Evolutionary conservation across 1,284 basidiomycete genomes (phyloP).

Genomic region (Boletus sp.): DNA sequence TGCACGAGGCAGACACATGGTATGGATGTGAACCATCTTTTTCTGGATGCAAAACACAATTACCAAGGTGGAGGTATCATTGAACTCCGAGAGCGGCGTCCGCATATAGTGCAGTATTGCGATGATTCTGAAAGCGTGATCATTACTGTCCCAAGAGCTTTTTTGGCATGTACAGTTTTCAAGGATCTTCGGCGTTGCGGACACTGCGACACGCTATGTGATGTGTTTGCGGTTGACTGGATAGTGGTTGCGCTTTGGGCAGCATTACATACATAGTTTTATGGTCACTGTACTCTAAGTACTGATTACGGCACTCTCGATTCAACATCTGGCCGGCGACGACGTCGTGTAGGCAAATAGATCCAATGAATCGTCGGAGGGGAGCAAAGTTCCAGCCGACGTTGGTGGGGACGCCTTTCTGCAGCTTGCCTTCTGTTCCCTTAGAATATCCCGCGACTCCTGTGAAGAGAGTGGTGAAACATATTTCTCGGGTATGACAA

Average conservation of each 20-base stretch:
- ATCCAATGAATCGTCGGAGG: slow-evolving; percentile 51
- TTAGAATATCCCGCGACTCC: slow-evolving; percentile 9
- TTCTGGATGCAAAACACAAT: neutral
- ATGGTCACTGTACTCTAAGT: neutral
- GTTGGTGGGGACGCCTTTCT: slow-evolving; percentile 10
- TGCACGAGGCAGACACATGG: slow-evolving; percentile 28
- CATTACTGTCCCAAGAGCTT: no score
- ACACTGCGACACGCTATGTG: no score
- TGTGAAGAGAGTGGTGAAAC: slow-evolving; percentile 15
- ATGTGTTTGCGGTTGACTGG: no score
- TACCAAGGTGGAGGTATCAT: no score
- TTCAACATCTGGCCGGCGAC: slow-evolving; percentile 27
- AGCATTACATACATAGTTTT: neutral
- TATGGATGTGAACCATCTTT: neutral
- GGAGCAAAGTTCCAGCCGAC: slow-evolving; percentile 11
- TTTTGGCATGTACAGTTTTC: no score
- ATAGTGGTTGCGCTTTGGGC: no score
- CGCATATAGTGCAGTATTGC: no score
- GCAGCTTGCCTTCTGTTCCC: slow-evolving; percentile 8
- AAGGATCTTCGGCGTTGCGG: no score
- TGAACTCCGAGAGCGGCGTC: no score
- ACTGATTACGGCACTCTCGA: neutral
- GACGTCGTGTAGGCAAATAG: slow-evolving; percentile 42
- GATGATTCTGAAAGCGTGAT: no score
- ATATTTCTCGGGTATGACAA: slow-evolving; percentile 18